A percentile compares a stretch with the other conserved stretches of the same genome.
These are phyloP conservation scores for Aspergillus viridinutans DNA, from an alignment of 2,329 filamentous ascomycete genomes.

Conservation along the genomic window DNA sequence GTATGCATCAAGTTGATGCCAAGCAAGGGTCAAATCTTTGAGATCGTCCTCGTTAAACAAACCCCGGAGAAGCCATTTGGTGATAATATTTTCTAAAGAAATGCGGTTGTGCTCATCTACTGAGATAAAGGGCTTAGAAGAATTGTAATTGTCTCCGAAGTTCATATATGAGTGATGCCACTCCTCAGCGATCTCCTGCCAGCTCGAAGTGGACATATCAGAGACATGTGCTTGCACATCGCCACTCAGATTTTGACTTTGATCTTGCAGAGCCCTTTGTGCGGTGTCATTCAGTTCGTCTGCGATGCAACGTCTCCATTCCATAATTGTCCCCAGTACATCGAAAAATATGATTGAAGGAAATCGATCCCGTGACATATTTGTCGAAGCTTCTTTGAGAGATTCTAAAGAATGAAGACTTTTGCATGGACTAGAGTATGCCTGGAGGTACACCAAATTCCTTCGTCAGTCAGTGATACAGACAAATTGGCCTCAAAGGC, in stretches of 20 bases:
- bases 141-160: slow-evolving; percentile 11
- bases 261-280: slow-evolving; percentile 6
- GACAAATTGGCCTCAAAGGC: neutral
- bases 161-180: slow-evolving; percentile 16
- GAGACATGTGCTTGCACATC: slow-evolving; percentile 6
- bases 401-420: neutral
- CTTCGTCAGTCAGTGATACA: neutral
- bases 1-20: slow-evolving; percentile 71
- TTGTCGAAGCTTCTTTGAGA: slow-evolving; percentile 1
- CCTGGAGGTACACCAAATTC: neutral
- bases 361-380: neutral
- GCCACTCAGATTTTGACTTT: neutral
- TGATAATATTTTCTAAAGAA: slow-evolving; percentile 8
- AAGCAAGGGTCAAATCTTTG: slow-evolving; percentile 52
- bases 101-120: slow-evolving; percentile 14
- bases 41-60: slow-evolving; percentile 12
- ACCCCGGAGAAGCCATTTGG: slow-evolving; percentile 2
- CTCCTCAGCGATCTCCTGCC: slow-evolving; percentile 11
- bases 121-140: slow-evolving; percentile 13
- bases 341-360: slow-evolving; percentile 15
- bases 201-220: slow-evolving; percentile 8
- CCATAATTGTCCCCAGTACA: slow-evolving; percentile 14
- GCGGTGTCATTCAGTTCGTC: slow-evolving; percentile 9
- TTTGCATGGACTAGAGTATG: neutral
- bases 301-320: slow-evolving; percentile 15